Base-by-base conservation (phyloP, 179 eudicot genomes). In the Actinidia arguta region DNA sequence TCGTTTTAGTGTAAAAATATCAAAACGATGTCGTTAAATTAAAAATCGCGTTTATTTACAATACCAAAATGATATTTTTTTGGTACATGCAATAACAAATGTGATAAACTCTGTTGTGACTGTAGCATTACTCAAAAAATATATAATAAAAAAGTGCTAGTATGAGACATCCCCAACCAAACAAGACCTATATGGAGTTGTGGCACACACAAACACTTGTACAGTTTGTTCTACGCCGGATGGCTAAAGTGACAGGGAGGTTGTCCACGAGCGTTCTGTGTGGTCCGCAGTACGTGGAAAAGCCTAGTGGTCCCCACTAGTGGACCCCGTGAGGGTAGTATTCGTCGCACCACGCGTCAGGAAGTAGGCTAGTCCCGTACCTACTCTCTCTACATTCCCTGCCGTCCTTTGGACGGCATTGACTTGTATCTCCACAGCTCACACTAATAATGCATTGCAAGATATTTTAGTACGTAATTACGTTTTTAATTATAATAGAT, bases 341-440 rank as follows among this genome's bases (percentile, higher is more conserved):
- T 12, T 75, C 62, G 63, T 54, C 63, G 63, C 8, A 31, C 46
- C 78, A 36, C 78, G 64, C 55, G 78, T 75, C 78, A 1, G 17
- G 78, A 31, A 42, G 66, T 56, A 75, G 44, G 64, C 42, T 55
- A 50, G 78, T 52, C 64, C 78, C 78, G 64, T 55, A 75, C 64
- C 50, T 39, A 36, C 48, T 56, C 42, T 25, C 76, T 54, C 63
- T 24, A 31, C 31, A 52, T 54, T 47, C 46, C 46, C 63, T 74
- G 46, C 78, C 44, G 39, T 73, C 61, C 25, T n/a, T 24, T 6
- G 42, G 42, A 50, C 77, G 61, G 24, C 78, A 52, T 27, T 54
- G 22, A 51, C 44, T 25, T 61, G 16, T 39, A 39, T 39, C 42
- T 24, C 77, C 18, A 22, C 14, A 22, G 16, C 48, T 12, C 55